Conservation (phyloP, 2,329 filamentous ascomycete species). For the Penicillium sp. region DNA sequence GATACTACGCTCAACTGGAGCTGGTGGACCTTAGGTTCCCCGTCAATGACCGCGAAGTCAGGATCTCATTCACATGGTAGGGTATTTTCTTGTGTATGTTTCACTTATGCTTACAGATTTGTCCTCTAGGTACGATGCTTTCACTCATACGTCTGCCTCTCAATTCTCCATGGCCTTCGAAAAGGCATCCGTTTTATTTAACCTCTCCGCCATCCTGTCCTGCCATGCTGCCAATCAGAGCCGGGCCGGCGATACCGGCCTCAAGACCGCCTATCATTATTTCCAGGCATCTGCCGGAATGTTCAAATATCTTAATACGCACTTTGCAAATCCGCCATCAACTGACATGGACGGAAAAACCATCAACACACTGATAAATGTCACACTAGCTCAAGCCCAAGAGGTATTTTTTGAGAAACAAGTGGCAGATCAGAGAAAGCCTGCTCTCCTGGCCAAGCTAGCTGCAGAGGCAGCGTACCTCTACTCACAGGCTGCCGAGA, state of each 20-base stretch:
- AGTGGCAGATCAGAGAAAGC: constrained; percentile 82
- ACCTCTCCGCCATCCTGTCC: constrained; percentile 92
- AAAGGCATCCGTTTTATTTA: constrained; percentile 98
- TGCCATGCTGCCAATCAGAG: constrained; percentile 92
- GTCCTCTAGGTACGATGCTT: constrained; percentile 80
- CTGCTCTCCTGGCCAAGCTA: constrained; percentile 81
- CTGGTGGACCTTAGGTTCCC: constrained; percentile 89
- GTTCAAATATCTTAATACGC: constrained; percentile 99
- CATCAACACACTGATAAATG: constrained; percentile 82
- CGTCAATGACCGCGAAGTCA: constrained; percentile 97
- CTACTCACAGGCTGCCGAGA: constrained; percentile 79
- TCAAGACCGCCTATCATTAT: constrained; percentile 95
- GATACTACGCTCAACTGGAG: constrained; percentile 96
- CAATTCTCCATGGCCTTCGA: constrained; percentile 96
- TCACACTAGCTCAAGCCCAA: constrained; percentile 91
- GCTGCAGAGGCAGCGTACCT: constrained; percentile 83
- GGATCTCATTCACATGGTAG: constrained; percentile 96
- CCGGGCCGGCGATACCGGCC: constrained; percentile 77
- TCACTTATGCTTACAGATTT: neutral
- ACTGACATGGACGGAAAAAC: constrained; percentile 93
- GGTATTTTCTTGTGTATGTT: constrained; percentile 18
- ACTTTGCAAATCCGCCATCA: constrained; percentile 92
- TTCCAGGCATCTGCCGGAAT: constrained; percentile 97
- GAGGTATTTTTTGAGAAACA: constrained; percentile 98
- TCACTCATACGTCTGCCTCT: constrained; percentile 92